A percentile compares a stretch with the other conserved stretches of the same genome.
Conservation (phyloP, 768 basidiomycete genomes). For the Infundibulicybe gibba region DNA sequence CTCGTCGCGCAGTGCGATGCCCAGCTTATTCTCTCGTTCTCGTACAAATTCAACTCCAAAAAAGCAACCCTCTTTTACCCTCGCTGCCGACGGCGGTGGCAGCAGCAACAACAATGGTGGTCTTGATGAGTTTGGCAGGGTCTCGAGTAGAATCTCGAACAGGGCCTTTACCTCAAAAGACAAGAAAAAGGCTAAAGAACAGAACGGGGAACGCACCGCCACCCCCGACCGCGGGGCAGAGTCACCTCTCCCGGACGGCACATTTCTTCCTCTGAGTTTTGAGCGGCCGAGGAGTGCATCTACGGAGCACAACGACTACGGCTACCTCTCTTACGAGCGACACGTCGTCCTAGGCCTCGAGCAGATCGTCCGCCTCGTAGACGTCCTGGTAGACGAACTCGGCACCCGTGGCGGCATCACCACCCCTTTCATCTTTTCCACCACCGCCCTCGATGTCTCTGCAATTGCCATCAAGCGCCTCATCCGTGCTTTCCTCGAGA, state of each 20-base stretch:
- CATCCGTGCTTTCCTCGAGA: constrained; percentile 76
- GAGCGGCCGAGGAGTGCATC: constrained; percentile 38
- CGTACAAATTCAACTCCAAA: constrained; percentile 57
- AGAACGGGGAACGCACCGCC: constrained; percentile 39
- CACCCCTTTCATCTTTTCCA: constrained; percentile 90
- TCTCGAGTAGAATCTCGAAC: constrained; percentile 41
- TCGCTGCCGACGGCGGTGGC: constrained; percentile 19
- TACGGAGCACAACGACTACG: constrained; percentile 51
- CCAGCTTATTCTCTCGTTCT: constrained; percentile 69
- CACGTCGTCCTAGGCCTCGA: constrained; percentile 77
- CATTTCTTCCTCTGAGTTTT: constrained; percentile 49
- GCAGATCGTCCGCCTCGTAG: constrained; percentile 69
- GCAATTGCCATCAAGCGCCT: constrained; percentile 71
- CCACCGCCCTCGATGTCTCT: constrained; percentile 82
- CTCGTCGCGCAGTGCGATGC: constrained; percentile 50
- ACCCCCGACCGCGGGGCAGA: constrained; percentile 25
- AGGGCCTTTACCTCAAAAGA: constrained; percentile 32
- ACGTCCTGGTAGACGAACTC: constrained; percentile 66
- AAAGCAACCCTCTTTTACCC: constrained; percentile 29
- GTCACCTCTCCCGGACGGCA: constrained; percentile 42
- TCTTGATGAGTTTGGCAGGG: constrained; percentile 67
- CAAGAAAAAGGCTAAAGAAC: constrained; percentile 37
- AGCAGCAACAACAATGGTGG: constrained; percentile 3
- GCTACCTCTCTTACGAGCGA: constrained; percentile 69
- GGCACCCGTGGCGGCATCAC: constrained; percentile 73